Percentiles rank a stretch among this genome's conserved stretches.
Conservation (phyloP, 2,329 filamentous ascomycete species). For the Diaporthe australafricana region DNA sequence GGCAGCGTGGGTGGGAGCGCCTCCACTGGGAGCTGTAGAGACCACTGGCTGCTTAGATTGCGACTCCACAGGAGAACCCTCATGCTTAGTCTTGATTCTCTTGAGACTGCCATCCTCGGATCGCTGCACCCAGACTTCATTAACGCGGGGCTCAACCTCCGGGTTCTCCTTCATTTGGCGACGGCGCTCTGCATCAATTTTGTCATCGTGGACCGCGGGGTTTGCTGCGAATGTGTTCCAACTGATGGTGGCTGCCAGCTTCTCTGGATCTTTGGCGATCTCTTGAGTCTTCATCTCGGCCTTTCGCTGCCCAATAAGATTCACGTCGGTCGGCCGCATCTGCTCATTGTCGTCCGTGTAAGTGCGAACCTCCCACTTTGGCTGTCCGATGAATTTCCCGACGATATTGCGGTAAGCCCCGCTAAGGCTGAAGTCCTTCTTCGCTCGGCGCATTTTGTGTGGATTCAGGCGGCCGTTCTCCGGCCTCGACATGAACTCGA, state of each 20-base stretch:
- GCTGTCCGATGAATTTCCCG: conserved; percentile 73
- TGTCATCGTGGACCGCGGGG: background rate
- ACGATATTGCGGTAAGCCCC: conserved; percentile 91
- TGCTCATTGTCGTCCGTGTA: conserved; percentile 83
- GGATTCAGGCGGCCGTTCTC: conserved; percentile 85
- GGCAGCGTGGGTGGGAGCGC: background rate
- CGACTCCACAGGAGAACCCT: conserved; percentile 8
- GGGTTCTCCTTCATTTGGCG: conserved; percentile 25
- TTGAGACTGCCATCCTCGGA: conserved; percentile 53
- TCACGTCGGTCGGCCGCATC: conserved; percentile 88
- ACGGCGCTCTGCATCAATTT: conserved; percentile 12
- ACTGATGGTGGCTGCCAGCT: conserved; percentile 33
- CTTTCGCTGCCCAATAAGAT: conserved; percentile 67
- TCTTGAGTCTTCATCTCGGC: conserved; percentile 42
- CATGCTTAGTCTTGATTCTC: conserved; percentile 49
- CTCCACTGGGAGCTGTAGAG: background rate
- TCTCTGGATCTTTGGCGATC: conserved; percentile 40
- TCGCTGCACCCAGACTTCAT: conserved; percentile 55
- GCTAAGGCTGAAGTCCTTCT: conserved; percentile 88
- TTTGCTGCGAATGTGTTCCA: background rate
- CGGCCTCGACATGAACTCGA: conserved; percentile 84
- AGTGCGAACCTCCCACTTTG: conserved; percentile 75
- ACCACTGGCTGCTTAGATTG: conserved; percentile 22
- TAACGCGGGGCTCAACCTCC: conserved; percentile 44
- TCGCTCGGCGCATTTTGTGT: conserved; percentile 84